Conservation (phyloP, 352 stramenopile genomes). For the Pythium insidiosum region DNA sequence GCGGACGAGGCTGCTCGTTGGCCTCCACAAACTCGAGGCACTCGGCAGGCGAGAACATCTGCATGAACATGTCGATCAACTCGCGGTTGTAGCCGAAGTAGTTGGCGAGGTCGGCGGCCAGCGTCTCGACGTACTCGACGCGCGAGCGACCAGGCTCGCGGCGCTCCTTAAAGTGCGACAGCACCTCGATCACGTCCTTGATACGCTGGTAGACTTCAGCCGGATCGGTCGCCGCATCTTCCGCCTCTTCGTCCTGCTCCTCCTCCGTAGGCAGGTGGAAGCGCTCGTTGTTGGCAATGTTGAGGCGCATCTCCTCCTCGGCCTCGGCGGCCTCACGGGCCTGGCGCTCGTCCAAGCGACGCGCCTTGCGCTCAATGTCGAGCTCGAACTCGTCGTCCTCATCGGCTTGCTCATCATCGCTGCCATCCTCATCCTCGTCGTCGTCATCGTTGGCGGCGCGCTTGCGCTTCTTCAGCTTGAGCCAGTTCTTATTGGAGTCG, state of each 20-base stretch:
- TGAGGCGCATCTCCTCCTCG: constrained; percentile 81
- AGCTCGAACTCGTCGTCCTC: constrained; percentile 65
- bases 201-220: constrained; percentile 90
- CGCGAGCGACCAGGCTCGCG: constrained; percentile 89
- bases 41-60: constrained; percentile 97
- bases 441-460: constrained; percentile 31
- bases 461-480: constrained; percentile 64
- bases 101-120: constrained; percentile 90
- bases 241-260: constrained; percentile 61
- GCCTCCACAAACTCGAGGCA: constrained; percentile 98
- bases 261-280: constrained; percentile 78
- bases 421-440: constrained; percentile 33
- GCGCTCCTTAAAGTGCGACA: constrained; percentile 93
- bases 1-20: constrained; percentile 94
- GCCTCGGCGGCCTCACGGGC: constrained; percentile 60
- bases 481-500: constrained; percentile 81
- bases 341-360: constrained; percentile 71
- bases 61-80: constrained; percentile 95
- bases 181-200: constrained; percentile 89
- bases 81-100: constrained; percentile 99
- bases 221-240: constrained; percentile 50
- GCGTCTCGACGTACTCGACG: constrained; percentile 93
- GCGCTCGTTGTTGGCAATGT: constrained; percentile 79
- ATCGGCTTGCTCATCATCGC: constrained; percentile 33
- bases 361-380: constrained; percentile 83